Conservation (phyloP, 2,329 filamentous ascomycete genomes). For the Botryotinia calthae region DNA sequence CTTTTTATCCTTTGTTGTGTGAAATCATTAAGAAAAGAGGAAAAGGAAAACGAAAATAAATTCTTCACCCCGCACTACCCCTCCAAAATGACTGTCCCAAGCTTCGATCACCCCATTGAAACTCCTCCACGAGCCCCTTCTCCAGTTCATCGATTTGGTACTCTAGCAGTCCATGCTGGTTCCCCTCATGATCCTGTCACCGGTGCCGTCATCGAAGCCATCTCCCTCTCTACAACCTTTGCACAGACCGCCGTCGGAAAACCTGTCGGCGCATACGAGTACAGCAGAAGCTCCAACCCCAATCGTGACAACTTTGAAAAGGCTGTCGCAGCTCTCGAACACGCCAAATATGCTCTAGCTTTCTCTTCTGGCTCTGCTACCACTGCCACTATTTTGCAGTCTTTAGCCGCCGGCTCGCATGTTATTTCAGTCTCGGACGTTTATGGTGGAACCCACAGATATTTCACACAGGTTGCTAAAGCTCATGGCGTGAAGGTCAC, state of each 20-base stretch:
- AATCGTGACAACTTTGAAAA: constrained; percentile 94
- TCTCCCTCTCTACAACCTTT: constrained; percentile 94
- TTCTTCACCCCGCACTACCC: constrained; percentile 5
- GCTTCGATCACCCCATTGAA: constrained; percentile 55
- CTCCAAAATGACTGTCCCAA: constrained; percentile 30
- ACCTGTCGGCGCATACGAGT: constrained; percentile 87
- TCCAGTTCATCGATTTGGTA: constrained; percentile 80
- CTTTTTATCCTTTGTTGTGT: not conserved
- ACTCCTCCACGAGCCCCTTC: constrained; percentile 72
- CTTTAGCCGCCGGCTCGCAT: constrained; percentile 84
- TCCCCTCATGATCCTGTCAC: constrained; percentile 86
- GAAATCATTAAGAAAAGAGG: not conserved
- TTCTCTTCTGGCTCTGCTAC: constrained; percentile 94
- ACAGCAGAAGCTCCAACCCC: constrained; percentile 89
- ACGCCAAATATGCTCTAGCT: constrained; percentile 87
- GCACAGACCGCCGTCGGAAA: constrained; percentile 86
- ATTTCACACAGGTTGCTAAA: constrained; percentile 96
- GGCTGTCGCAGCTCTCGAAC: constrained; percentile 87
- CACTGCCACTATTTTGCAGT: constrained; percentile 90
- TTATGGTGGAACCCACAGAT: constrained; percentile 95
- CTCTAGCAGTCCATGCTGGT: constrained; percentile 91
- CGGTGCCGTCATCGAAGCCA: constrained; percentile 92
- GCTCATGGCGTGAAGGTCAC: constrained; percentile 93
- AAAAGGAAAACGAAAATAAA: not conserved
- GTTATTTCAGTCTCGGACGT: constrained; percentile 96